These are phyloP conservation scores for Adansonia grandidieri DNA, from an alignment of 441 rosid species.

Conservation along the genomic window DNA sequence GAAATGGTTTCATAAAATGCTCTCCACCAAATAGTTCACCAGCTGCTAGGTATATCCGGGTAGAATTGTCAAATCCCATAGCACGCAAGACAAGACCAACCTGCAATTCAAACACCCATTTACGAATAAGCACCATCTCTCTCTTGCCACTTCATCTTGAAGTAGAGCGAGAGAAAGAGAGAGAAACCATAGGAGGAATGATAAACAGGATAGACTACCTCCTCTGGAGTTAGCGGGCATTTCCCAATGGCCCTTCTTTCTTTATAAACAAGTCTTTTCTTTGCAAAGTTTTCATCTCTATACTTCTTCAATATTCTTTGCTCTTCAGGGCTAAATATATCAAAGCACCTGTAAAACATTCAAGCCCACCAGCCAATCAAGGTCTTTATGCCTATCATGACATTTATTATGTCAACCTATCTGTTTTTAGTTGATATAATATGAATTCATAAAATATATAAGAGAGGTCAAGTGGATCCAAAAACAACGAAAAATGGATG, in stretches of 20 bases:
- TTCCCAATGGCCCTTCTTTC: constrained; percentile 97
- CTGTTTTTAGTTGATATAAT: neutral
- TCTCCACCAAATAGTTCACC: constrained; percentile 97
- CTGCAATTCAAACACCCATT: constrained; percentile 46
- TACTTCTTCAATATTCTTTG: constrained; percentile 76
- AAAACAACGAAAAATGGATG: neutral
- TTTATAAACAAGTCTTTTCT: constrained; percentile 64
- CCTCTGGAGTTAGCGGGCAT: constrained; percentile 97
- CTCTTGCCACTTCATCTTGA: constrained; percentile 36
- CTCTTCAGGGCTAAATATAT: constrained; percentile 79
- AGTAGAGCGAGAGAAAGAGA: neutral
- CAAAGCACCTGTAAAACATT: constrained; percentile 71
- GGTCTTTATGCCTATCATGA: neutral
- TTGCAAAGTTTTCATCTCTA: constrained; percentile 79
- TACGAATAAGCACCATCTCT: neutral
- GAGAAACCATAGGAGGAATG: neutral
- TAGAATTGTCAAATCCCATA: constrained; percentile 86
- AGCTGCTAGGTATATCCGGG: constrained; percentile 90
- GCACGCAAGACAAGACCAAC: constrained; percentile 90
- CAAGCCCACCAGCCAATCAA: constrained; percentile 8
- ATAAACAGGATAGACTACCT: constrained; percentile 54
- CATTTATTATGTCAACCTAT: constrained; percentile 5
- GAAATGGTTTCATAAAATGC: constrained; percentile 84
- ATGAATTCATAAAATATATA: neutral
- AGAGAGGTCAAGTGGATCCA: neutral